Conservation (phyloP, 148 eudicot species). For the Simmondsia chinensis region DNA sequence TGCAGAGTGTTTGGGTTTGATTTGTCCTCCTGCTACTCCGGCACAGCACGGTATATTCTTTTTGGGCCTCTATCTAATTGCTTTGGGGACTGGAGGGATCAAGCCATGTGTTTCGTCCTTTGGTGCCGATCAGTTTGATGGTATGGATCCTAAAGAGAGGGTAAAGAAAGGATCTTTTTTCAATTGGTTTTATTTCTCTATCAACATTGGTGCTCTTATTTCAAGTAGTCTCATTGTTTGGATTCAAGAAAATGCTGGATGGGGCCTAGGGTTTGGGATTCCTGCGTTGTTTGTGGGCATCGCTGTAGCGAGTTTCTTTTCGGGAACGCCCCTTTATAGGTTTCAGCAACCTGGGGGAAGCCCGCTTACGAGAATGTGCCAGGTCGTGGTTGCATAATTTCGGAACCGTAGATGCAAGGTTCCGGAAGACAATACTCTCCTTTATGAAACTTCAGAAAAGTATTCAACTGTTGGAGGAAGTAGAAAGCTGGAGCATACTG, state of each 20-base stretch:
- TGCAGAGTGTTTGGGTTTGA: conserved; percentile 14
- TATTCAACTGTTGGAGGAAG: conserved; percentile 25
- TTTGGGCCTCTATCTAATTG: conserved; percentile 34
- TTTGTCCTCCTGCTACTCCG: conserved; percentile 37
- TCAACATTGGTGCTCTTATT: conserved; percentile 24
- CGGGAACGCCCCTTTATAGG: conserved; percentile 29
- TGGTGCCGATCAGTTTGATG: conserved; percentile 44
- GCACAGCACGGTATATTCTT: conserved; percentile 24
- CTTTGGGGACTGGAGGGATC: conserved; percentile 42
- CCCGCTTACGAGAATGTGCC: conserved; percentile 23
- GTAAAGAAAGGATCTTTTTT: conserved; percentile 30
- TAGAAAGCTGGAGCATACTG: conserved; percentile 31
- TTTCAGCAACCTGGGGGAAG: conserved; percentile 25
- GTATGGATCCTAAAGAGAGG: conserved; percentile 27
- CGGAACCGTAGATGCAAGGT: conserved; percentile 15
- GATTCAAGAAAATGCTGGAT: conserved; percentile 37
- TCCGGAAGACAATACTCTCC: conserved; percentile 15
- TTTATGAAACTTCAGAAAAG: conserved; percentile 25
- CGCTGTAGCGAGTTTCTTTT: conserved; percentile 22
- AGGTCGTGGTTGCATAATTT: conserved; percentile 25
- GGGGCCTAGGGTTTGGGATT: conserved; percentile 35
- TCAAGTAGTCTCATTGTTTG: conserved; percentile 29
- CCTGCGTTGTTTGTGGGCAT: conserved; percentile 28
- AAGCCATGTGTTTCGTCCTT: conserved; percentile 46
- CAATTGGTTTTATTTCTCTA: conserved; percentile 34